Evolutionary conservation across 208 protist genomes (phyloP).

Genomic region (Balamuthia mandrillaris): DNA sequence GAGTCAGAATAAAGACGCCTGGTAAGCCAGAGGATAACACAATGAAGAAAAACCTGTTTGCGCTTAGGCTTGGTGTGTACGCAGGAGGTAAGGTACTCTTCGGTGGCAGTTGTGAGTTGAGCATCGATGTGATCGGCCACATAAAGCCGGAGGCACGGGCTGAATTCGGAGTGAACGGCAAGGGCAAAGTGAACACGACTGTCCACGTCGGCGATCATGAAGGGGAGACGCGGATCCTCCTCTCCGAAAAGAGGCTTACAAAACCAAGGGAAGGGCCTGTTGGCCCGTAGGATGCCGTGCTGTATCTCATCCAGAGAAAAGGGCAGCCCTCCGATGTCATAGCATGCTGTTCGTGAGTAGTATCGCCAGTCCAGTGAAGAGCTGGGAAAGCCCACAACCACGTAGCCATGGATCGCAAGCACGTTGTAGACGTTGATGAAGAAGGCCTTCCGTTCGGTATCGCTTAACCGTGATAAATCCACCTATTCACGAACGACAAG

Average conservation of each 20-base stretch:
- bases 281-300: neutral
- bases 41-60: neutral
- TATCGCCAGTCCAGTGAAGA: neutral
- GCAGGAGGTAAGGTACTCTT: conserved; percentile 3
- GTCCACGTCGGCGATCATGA: neutral
- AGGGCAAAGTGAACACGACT: neutral
- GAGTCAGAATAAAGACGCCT: neutral
- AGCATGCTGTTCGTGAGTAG: neutral
- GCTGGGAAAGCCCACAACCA: neutral
- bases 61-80: neutral
- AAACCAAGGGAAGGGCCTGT: neutral
- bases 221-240: neutral
- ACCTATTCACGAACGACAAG: neutral
- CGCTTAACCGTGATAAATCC: neutral
- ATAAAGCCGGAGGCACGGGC: neutral
- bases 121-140: conserved; percentile 15
- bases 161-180: neutral
- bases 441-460: conserved; percentile 3
- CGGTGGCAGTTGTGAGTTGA: neutral
- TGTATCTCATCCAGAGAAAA: conserved; percentile 17
- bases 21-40: neutral
- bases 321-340: neutral
- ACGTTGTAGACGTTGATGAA: conserved; percentile 34
- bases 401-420: neutral
- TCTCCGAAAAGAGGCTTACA: neutral